These are phyloP conservation scores for Arthrobotrys iridis DNA, from an alignment of 2,329 filamentous ascomycete species.

Conservation along the genomic window DNA sequence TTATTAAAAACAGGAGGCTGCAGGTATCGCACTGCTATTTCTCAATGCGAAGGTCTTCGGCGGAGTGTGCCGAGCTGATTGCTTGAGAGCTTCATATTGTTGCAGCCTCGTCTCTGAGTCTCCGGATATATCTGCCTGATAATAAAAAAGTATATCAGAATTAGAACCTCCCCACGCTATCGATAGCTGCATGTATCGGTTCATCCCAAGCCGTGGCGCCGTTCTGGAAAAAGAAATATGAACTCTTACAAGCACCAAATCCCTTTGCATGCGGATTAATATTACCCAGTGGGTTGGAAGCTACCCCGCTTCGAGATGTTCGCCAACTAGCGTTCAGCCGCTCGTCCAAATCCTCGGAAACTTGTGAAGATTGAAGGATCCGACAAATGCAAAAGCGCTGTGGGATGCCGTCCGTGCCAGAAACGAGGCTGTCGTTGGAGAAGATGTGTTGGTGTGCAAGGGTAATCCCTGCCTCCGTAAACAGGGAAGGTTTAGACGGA, in stretches of 20 bases:
- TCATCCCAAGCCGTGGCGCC: no score
- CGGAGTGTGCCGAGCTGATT: not conserved
- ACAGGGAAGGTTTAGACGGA: constrained; percentile 36
- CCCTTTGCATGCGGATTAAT: not conserved
- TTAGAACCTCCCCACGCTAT: not conserved
- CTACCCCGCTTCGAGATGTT: constrained; percentile 18
- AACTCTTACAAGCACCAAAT: not conserved
- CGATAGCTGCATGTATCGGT: no score
- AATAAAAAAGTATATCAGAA: not conserved
- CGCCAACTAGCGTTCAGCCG: constrained; percentile 9
- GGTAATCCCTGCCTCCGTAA: not conserved
- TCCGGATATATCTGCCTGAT: not conserved
- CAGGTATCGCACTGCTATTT: constrained; percentile 5
- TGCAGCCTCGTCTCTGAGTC: not conserved
- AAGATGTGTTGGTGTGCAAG: not conserved
- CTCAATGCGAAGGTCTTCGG: not conserved
- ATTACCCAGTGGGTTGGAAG: not conserved
- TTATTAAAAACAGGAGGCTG: constrained; percentile 1
- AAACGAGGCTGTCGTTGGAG: constrained; percentile 28
- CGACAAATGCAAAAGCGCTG: not conserved
- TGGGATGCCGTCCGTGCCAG: not conserved
- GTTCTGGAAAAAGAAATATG: no score
- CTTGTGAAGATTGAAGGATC: constrained; percentile 9
- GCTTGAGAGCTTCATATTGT: not conserved
- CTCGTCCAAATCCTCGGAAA: not conserved